A percentile compares a stretch with the other conserved stretches of the same genome.
These are phyloP conservation scores for Cardamine resedifolia DNA, from an alignment of 345 rosid genomes.

Conservation along the genomic window DNA sequence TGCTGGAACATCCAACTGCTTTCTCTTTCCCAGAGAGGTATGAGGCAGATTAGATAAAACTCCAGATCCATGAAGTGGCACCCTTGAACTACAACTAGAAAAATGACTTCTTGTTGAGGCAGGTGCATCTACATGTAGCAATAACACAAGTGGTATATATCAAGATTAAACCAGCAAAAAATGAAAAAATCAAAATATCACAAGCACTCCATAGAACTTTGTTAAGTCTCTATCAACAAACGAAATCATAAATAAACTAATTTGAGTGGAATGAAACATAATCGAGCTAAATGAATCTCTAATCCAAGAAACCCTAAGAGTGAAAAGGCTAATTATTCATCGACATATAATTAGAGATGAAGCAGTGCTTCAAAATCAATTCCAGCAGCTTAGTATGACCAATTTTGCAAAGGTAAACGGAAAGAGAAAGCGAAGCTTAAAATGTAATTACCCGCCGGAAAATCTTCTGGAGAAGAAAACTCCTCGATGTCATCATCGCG, in stretches of 20 bases:
- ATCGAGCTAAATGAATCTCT: neutral
- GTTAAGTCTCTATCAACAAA: neutral
- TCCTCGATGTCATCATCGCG: conserved; percentile 78
- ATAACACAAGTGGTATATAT: conserved; percentile 1
- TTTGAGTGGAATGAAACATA: neutral
- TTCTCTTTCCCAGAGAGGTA: conserved; percentile 40
- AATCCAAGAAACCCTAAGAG: conserved; percentile 5
- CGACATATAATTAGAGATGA: neutral
- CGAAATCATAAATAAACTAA: neutral
- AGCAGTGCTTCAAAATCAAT: neutral
- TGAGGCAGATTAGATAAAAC: conserved; percentile 45
- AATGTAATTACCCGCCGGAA: conserved; percentile 37
- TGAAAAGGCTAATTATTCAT: neutral
- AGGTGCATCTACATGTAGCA: conserved; percentile 42
- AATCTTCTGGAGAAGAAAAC: conserved; percentile 70
- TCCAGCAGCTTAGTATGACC: neutral
- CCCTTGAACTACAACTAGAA: conserved; percentile 63
- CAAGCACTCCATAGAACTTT: neutral
- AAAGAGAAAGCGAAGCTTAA: neutral
- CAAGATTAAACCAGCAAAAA: neutral
- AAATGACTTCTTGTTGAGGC: conserved; percentile 47
- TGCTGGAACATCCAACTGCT: conserved; percentile 41
- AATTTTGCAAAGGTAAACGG: neutral
- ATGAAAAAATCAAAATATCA: neutral
- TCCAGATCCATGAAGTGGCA: conserved; percentile 51